Conservation (phyloP, 2,329 filamentous ascomycete genomes). For the Botrytis elliptica region DNA sequence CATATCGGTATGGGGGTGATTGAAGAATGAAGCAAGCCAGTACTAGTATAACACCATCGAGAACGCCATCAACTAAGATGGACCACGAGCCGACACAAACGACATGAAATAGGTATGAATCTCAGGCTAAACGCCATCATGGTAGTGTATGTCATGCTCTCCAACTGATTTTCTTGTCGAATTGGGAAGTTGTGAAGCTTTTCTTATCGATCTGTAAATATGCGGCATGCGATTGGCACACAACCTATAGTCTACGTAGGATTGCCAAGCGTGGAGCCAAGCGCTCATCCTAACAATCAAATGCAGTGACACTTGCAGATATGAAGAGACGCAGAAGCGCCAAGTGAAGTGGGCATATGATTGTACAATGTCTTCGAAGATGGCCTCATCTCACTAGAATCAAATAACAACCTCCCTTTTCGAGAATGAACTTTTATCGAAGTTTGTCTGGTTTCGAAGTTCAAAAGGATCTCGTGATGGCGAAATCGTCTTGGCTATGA, state of each 20-base stretch:
- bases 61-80: not conserved
- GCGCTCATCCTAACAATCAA: constrained; percentile 7
- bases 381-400: constrained; percentile 11
- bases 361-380: constrained; percentile 11
- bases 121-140: constrained; percentile 19
- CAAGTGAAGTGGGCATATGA: constrained; percentile 9
- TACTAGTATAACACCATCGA: constrained; percentile 10
- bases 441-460: not conserved
- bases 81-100: constrained; percentile 1
- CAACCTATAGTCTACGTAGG: not conserved
- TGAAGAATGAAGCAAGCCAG: not conserved
- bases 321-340: constrained; percentile 19
- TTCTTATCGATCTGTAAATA: constrained; percentile 13
- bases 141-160: not conserved
- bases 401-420: constrained; percentile 20
- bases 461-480: constrained; percentile 8
- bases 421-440: constrained; percentile 1
- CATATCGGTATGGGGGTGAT: not conserved
- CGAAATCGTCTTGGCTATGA: constrained; percentile 13
- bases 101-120: not conserved
- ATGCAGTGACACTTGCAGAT: constrained; percentile 9
- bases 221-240: constrained; percentile 4
- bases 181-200: constrained; percentile 18
- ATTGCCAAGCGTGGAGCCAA: constrained; percentile 17
- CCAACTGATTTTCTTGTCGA: not conserved